Base-by-base conservation (phyloP, 768 basidiomycete genomes). In the Brasilioporus rufonigricans region DNA sequence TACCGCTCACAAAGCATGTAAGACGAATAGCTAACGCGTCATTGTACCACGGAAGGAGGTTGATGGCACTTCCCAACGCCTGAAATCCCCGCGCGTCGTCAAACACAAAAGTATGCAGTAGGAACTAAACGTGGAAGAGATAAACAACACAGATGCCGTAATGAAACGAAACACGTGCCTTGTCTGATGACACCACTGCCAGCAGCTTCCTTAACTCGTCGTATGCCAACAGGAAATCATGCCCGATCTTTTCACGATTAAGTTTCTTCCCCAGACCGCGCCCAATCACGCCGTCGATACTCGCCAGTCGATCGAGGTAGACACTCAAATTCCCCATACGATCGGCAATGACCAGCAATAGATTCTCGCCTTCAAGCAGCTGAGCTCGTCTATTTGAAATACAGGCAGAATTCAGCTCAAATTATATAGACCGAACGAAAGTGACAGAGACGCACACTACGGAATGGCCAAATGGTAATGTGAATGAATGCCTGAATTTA, bases 131-230 rank as follows among this genome's bases (percentile, higher is more conserved):
- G 7, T 11, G 21, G 21, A 3, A 26, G 33, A 24, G 3, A 0
- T 41, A 14, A 46, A 19, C 3, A 45, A n/a, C n/a, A 5, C 1
- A 1, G 13, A 1, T 13, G 0, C 0, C 2, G 8, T 32, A 24
- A 27, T 3, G 27, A 10, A 39, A 47, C 0, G 41, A 52, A n/a
- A n/a, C n/a, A n/a, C n/a, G 3, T 21, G 76, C 81, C 71, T 77
- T 81, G 5, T 68, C 69, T 0, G 72, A 62, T 5, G 75, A 69
- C 51, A 80, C 77, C 0, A 84, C 53, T 0, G 76, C 75, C 19
- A 85, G 59, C 65, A 79, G 74, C 2, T 77, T 74, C 56, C 75
- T 80, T 10, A 69, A 64, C 58, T 85, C 82, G 44, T 85, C 81
- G 54, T 76, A 82, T 0, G 83, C 73, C 5, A 84, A 48, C 9